Evolutionary conservation across 179 eudicot genomes (phyloP).

Genomic region (Spergularia azorica): DNA sequence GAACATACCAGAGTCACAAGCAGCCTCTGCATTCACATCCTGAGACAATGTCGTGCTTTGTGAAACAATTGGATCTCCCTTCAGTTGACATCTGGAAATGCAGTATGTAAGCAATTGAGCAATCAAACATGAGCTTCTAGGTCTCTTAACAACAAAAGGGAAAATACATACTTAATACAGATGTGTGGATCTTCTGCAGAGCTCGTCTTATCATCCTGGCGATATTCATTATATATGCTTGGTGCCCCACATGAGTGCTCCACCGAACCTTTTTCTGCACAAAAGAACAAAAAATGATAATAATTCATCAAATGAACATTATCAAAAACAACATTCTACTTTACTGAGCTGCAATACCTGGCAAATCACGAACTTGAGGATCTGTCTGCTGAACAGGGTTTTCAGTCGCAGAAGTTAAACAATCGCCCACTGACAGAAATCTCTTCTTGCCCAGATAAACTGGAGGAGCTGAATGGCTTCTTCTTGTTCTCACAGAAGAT

Average conservation of each 20-base stretch:
- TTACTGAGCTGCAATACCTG: constrained; percentile 28
- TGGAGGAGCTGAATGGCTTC: constrained; percentile 97
- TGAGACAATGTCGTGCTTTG: constrained; percentile 21
- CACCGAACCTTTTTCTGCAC: constrained; percentile 44
- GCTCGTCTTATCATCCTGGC: constrained; percentile 31
- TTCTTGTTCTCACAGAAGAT: constrained; percentile 48
- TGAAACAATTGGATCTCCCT: constrained; percentile 27
- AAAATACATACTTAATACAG: constrained; percentile 43
- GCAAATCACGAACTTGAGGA: constrained; percentile 23
- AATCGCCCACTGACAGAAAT: constrained; percentile 38
- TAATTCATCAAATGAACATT: constrained; percentile 10
- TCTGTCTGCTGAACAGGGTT: constrained; percentile 18
- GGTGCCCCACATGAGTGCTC: constrained; percentile 26
- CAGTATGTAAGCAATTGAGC: constrained; percentile 13
- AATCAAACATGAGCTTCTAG: background rate
- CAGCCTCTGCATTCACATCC: constrained; percentile 21
- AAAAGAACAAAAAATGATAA: constrained; percentile 17
- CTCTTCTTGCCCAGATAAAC: constrained; percentile 54
- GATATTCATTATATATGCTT: constrained; percentile 25
- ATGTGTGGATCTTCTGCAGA: constrained; percentile 31
- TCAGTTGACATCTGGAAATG: constrained; percentile 45
- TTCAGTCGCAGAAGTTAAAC: constrained; percentile 30
- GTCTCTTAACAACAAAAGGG: background rate
- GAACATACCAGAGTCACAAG: constrained; percentile 28
- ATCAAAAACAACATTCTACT: constrained; percentile 13